Evolutionary conservation across 768 basidiomycete species (phyloP).

Genomic region (Cantharellus anzutake): DNA sequence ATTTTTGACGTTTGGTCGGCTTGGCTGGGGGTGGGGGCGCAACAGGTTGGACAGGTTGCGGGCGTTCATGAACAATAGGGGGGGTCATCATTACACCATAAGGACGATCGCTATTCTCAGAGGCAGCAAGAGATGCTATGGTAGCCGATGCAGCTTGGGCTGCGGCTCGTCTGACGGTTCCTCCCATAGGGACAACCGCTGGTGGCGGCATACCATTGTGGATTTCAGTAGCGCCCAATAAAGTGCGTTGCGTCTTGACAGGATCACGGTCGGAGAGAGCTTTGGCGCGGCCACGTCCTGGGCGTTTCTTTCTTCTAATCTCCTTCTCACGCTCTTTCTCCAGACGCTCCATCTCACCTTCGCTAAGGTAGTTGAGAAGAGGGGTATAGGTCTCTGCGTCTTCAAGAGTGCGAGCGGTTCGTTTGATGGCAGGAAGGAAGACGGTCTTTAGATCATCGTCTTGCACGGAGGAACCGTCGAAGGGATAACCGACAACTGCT

Average conservation of each 20-base stretch:
- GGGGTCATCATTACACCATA: constrained; percentile 12
- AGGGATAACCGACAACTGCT: constrained; percentile 73
- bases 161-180: constrained; percentile 54
- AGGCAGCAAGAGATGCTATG: constrained; percentile 86
- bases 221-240: constrained; percentile 67
- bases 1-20: constrained; percentile 8
- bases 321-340: constrained; percentile 94
- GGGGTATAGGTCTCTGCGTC: constrained; percentile 73
- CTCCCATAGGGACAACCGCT: constrained; percentile 44
- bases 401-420: constrained; percentile 53
- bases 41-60: constrained; percentile 19
- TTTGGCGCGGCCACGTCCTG: constrained; percentile 63
- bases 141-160: constrained; percentile 66
- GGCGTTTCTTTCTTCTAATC: constrained; percentile 53
- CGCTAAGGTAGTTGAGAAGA: constrained; percentile 70
- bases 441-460: constrained; percentile 86
- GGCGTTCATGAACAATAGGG: neutral
- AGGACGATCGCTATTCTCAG: constrained; percentile 52
- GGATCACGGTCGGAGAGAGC: constrained; percentile 86
- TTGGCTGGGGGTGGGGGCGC: constrained; percentile 12
- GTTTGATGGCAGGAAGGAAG: constrained; percentile 64
- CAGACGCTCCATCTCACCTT: constrained; percentile 70
- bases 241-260: constrained; percentile 77
- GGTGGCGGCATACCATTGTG: constrained; percentile 31
- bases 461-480: constrained; percentile 54